phyloP scores from a whole-genome alignment of 257 asterid genomes.

The Salvia hispanica region DNA sequence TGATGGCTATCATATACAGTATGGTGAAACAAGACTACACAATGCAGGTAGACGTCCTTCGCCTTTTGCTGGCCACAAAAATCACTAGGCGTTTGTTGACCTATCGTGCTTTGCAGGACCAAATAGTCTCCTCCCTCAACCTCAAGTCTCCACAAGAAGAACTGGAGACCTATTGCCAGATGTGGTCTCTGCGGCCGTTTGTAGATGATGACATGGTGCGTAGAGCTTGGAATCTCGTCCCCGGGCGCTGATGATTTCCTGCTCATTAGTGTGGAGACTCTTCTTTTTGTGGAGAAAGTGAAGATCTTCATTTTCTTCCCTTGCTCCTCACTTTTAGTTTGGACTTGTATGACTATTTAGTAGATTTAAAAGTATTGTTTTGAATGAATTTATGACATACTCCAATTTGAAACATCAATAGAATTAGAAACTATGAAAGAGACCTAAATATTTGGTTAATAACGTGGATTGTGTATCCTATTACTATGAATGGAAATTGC shows the following conservation, averaged over 20 bases:
- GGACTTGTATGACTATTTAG: too few species aligned
- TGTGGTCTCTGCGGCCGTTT: slow-evolving; percentile 89
- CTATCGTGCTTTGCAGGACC: slow-evolving; percentile 45
- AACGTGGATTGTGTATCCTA: too few species aligned
- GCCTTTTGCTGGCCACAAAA: neutral
- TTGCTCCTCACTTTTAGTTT: too few species aligned
- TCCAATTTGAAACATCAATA: too few species aligned
- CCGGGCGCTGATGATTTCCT: slow-evolving; percentile 9
- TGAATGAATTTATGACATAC: too few species aligned
- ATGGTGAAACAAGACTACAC: slow-evolving; percentile 76
- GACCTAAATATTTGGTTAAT: too few species aligned
- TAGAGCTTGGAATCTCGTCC: slow-evolving; percentile 65
- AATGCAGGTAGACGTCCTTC: slow-evolving; percentile 69
- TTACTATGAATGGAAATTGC: too few species aligned
- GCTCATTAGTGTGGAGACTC: neutral
- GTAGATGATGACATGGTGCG: slow-evolving; percentile 68
- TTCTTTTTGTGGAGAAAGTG: neutral
- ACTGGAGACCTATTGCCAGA: slow-evolving; percentile 72
- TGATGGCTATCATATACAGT: slow-evolving; percentile 63
- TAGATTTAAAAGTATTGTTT: too few species aligned
- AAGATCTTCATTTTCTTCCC: neutral
- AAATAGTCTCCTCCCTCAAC: slow-evolving; percentile 59
- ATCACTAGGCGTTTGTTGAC: neutral
- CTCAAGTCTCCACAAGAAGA: slow-evolving; percentile 66
- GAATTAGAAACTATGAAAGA: too few species aligned